Percentiles rank a stretch among this genome's conserved stretches.
Conservation (phyloP, 495 filamentous ascomycete genomes). For the Platismatia glauca region DNA sequence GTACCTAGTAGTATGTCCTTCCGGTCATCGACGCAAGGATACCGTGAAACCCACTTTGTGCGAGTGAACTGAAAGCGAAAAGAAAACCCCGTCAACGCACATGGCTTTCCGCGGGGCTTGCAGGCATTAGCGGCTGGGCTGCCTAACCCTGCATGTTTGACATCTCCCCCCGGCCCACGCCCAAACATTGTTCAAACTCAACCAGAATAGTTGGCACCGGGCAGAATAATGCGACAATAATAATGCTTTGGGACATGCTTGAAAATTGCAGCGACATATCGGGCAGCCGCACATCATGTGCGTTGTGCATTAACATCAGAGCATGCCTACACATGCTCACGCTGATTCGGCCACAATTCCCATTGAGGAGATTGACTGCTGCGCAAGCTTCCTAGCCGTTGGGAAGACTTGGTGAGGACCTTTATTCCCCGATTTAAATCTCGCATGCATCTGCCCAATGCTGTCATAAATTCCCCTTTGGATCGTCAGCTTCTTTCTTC, state of each 20-base stretch:
- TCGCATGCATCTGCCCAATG: neutral
- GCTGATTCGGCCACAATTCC: neutral
- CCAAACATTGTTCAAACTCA: neutral
- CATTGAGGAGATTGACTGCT: neutral
- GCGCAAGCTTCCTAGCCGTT: neutral
- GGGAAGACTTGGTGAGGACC: neutral
- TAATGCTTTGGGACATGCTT: too few species aligned
- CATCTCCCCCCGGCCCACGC: neutral
- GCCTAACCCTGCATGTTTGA: slow-evolving; percentile 6
- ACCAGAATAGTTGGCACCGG: neutral
- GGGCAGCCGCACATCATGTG: slow-evolving; percentile 1
- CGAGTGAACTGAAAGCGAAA: slow-evolving; percentile 2
- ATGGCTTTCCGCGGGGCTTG: slow-evolving; percentile 13
- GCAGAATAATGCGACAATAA: too few species aligned
- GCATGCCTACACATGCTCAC: neutral
- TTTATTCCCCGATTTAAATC: neutral
- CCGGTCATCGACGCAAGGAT: neutral
- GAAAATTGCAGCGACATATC: neutral
- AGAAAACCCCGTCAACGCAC: slow-evolving; percentile 8
- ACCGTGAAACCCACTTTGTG: neutral
- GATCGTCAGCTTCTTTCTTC: neutral
- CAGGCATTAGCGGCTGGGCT: slow-evolving; percentile 1
- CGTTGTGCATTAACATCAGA: neutral
- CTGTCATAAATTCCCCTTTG: neutral
- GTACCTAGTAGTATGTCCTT: neutral